A percentile compares a stretch with the other conserved stretches of the same genome.
phyloP scores from a whole-genome alignment of 1,284 basidiomycete genomes.

The Ceratorhiza oryzae-sativae region DNA sequence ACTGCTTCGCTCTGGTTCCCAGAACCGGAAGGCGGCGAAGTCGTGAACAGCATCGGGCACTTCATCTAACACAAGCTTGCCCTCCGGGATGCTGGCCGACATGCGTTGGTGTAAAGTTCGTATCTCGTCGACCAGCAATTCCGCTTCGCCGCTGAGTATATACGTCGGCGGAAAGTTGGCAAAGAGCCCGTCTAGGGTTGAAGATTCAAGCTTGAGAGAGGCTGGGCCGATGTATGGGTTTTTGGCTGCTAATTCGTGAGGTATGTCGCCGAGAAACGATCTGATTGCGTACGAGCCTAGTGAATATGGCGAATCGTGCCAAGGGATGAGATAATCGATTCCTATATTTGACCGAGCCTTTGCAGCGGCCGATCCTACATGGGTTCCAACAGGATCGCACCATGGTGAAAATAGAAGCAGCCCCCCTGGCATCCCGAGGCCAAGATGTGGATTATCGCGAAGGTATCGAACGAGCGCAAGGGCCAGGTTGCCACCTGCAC shows the following conservation, averaged over 20 bases:
- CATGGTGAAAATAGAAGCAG: conserved; percentile 66
- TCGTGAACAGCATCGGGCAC: conserved; percentile 55
- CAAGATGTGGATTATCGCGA: conserved; percentile 47
- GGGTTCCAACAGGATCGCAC: conserved; percentile 56
- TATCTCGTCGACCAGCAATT: conserved; percentile 54
- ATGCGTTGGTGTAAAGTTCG: conserved; percentile 48
- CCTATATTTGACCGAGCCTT: conserved; percentile 47
- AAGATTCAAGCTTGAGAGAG: conserved; percentile 52
- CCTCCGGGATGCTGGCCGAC: neutral
- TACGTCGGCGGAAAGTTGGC: neutral
- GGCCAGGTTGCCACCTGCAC: conserved; percentile 73
- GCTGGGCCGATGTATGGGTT: conserved; percentile 66
- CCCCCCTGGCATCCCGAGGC: conserved; percentile 58
- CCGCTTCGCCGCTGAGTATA: neutral
- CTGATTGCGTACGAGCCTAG: neutral
- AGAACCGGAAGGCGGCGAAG: conserved; percentile 54
- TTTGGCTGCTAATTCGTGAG: conserved; percentile 47
- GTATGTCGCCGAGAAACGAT: neutral
- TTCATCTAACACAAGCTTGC: neutral
- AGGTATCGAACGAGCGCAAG: conserved; percentile 63
- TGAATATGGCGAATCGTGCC: neutral
- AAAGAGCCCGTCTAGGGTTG: conserved; percentile 46
- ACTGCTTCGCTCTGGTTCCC: neutral
- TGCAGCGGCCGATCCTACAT: conserved; percentile 47
- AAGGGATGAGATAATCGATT: conserved; percentile 40